phyloP scores from a whole-genome alignment of 257 asterid genomes.

The Craterostigma plantagineum region DNA sequence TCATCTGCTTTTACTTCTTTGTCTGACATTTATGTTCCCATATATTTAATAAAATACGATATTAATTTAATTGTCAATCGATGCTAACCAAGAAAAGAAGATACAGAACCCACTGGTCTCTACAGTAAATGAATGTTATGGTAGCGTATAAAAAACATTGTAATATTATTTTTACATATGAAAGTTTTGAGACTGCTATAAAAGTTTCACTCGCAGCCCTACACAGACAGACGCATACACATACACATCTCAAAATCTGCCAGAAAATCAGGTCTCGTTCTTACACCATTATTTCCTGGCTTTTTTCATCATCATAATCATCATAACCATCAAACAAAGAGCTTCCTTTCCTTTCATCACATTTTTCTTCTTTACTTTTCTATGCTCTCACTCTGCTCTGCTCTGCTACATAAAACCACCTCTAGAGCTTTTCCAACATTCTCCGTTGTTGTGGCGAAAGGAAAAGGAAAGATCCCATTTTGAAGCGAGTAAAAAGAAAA shows the following conservation, averaged over 20 bases:
- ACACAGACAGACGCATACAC: too few species aligned
- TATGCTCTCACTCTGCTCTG: too few species aligned
- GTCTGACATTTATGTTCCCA: background rate
- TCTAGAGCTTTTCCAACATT: background rate
- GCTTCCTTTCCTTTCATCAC: conserved; percentile 4
- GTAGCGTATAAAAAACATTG: too few species aligned
- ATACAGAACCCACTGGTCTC: too few species aligned
- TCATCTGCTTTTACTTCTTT: background rate
- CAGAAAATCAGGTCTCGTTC: conserved; percentile 15
- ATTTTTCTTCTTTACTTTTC: background rate
- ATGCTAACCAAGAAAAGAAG: too few species aligned
- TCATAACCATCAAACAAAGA: conserved; percentile 4
- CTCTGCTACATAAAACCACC: conserved; percentile 4
- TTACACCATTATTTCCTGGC: conserved; percentile 12
- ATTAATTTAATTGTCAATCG: background rate
- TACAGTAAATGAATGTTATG: too few species aligned
- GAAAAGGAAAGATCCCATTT: background rate
- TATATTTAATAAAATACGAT: background rate
- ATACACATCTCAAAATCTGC: conserved; percentile 7
- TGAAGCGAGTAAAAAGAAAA: background rate
- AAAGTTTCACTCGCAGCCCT: too few species aligned
- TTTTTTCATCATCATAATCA: background rate
- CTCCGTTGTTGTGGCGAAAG: background rate
- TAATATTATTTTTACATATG: too few species aligned
- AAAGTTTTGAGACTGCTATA: too few species aligned